Evolutionary conservation across 805 yeast species (phyloP).

Genomic region (Yamadazyma phyllophila): DNA sequence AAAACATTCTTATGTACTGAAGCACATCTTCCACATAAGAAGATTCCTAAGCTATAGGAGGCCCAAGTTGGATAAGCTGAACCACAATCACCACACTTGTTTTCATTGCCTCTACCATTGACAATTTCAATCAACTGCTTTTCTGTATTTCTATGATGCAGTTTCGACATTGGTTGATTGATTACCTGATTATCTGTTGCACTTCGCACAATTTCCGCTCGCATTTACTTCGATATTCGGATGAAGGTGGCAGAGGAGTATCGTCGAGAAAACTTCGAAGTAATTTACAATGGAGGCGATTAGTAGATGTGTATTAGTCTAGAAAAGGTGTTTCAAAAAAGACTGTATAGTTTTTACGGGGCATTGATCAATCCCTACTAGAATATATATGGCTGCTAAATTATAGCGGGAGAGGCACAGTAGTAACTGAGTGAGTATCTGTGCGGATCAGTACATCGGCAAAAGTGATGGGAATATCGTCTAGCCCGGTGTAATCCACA

Average conservation of each 20-base stretch:
- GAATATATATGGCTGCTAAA: not conserved
- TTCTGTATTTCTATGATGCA: conserved; percentile 43
- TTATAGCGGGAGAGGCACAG: not conserved
- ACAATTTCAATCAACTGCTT: conserved; percentile 57
- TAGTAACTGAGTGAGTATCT: not conserved
- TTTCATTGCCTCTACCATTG: conserved; percentile 56
- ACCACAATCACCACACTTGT: conserved; percentile 80
- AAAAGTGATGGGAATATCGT: not conserved
- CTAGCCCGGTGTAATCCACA: not conserved
- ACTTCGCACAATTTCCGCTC: not conserved
- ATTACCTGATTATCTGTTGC: not conserved
- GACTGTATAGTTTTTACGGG: too few species aligned
- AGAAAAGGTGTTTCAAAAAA: too few species aligned
- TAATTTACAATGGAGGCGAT: too few species aligned
- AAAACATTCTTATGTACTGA: conserved; percentile 64
- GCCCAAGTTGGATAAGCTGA: conserved; percentile 64
- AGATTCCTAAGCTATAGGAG: conserved; percentile 55
- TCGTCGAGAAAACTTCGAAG: too few species aligned
- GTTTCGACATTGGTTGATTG: conserved; percentile 10
- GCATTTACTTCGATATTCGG: not conserved
- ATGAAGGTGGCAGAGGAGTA: too few species aligned
- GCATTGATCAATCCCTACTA: too few species aligned
- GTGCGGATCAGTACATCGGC: not conserved
- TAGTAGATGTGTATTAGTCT: too few species aligned
- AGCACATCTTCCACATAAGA: conserved; percentile 84